Evolutionary conservation across 2,329 filamentous ascomycete genomes (phyloP), one percentile per base, ranked within the genome.

Genomic region (Teratosphaeria destructans): DNA sequence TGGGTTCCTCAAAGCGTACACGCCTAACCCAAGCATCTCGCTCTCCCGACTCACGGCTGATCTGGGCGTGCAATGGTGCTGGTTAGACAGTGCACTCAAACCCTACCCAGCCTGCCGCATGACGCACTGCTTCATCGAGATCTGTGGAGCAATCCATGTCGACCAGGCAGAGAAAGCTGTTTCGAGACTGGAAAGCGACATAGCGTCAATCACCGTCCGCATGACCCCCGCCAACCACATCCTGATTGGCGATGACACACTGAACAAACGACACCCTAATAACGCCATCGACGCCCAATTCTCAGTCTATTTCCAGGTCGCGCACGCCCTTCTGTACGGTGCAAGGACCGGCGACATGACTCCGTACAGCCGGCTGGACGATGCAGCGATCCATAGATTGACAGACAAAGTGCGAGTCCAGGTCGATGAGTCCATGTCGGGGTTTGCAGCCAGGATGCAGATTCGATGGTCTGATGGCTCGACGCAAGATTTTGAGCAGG

Each of bases 221-320:
- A 67, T 70, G 63, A 63, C 60, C 37, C 60, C 65, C 5, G 59
- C 64, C 7, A 68, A 65, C 52, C 64, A 65, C 54, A 59, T 65
- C 56, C 63, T 73, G 43, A 65, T 74, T 10, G 72, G 72, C n/a
- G 68, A 70, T 23, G 66, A 66, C 19, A 72, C 65, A 19, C 67
- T 69, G 3, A 73, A 73, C 59, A 73, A 74, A 55, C 63, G 71
- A 29, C 72, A 72, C 57, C 72, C 72, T 1, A 63, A 61, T 43
- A 74, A 73, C 57, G 62, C 67, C 57, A 71, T 73, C 53, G 72
- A 74, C 58, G 72, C 70, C 2, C 71, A 73, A 57, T 73, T 73
- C 59, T 70, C 67, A 11, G 70, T 67, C 1, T 74, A 72, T 57
- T 74, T 71, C 58, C 71, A 73, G 37, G 66, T 68, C 1, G 70